phyloP scores from a whole-genome alignment of 2,329 filamentous ascomycete genomes.

The Hypoxylon sp. region DNA sequence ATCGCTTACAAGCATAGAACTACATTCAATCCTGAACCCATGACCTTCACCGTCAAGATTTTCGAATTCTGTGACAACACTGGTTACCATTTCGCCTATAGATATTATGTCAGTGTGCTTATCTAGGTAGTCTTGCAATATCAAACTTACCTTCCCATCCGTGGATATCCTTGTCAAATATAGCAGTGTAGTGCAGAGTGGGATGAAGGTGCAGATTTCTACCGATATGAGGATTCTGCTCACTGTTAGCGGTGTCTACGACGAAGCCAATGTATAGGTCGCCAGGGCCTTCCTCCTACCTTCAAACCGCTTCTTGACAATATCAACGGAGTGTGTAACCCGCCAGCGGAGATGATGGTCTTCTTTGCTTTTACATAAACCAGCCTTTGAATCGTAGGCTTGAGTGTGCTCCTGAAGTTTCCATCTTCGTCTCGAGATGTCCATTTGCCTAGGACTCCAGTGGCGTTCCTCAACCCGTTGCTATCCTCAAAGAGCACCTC shows the following conservation, averaged over 20 bases:
- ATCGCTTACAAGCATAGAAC: slow-evolving; percentile 72
- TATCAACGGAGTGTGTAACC: slow-evolving; percentile 81
- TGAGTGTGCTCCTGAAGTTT: slow-evolving; percentile 62
- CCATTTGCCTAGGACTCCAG: slow-evolving; percentile 82
- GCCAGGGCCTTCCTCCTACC: slow-evolving; percentile 57
- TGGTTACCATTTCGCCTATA: slow-evolving; percentile 80
- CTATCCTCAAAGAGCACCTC: slow-evolving; percentile 75
- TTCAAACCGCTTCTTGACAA: slow-evolving; percentile 82
- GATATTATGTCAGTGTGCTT: background rate
- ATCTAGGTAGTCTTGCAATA: background rate
- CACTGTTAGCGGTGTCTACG: background rate
- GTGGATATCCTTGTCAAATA: slow-evolving; percentile 78
- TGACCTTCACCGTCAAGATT: slow-evolving; percentile 85
- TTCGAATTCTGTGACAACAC: slow-evolving; percentile 81
- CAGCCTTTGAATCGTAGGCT: slow-evolving; percentile 66
- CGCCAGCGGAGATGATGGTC: slow-evolving; percentile 81
- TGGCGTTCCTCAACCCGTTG: slow-evolving; percentile 66
- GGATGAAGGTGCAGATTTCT: slow-evolving; percentile 84
- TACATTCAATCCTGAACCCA: slow-evolving; percentile 83
- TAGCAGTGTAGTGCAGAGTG: slow-evolving; percentile 71
- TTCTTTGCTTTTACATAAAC: slow-evolving; percentile 82
- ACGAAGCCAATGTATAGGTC: background rate
- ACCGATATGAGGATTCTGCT: slow-evolving; percentile 82
- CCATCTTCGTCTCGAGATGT: slow-evolving; percentile 75
- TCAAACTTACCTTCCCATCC: slow-evolving; percentile 70